Percentiles rank a stretch among this genome's conserved stretches.
Evolutionary conservation across 495 filamentous ascomycete genomes (phyloP).

Genomic region (Barbatosphaeria neglecta): DNA sequence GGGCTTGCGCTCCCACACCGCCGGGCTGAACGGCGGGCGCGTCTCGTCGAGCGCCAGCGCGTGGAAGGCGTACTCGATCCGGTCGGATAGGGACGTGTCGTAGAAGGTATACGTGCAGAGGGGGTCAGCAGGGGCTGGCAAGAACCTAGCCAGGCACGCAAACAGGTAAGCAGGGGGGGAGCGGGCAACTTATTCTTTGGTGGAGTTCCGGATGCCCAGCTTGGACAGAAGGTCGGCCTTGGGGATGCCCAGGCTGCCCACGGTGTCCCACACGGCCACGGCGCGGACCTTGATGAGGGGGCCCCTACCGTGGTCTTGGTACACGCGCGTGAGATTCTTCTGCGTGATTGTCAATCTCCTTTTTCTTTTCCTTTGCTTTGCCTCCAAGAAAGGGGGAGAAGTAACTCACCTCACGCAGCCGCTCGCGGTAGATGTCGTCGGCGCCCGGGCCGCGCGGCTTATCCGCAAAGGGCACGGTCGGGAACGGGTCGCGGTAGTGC

Average conservation of each 20-base stretch:
- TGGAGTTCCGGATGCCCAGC: constrained; percentile 31
- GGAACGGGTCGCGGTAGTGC: constrained; percentile 42
- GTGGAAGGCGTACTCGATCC: constrained; percentile 59
- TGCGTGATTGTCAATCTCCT: constrained; percentile 22
- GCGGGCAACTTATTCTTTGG: constrained; percentile 34
- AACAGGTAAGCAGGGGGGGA: not conserved
- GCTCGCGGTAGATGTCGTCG: constrained; percentile 16
- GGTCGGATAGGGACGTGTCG: constrained; percentile 44
- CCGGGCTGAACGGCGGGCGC: constrained; percentile 50
- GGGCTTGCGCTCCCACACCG: constrained; percentile 43
- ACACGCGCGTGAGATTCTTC: constrained; percentile 25
- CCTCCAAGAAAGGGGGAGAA: not conserved
- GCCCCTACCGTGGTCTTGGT: constrained; percentile 18
- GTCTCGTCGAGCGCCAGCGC: constrained; percentile 63
- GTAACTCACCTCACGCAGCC: constrained; percentile 22
- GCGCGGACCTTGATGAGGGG: constrained; percentile 35
- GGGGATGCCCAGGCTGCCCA: constrained; percentile 45
- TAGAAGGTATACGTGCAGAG: constrained; percentile 37
- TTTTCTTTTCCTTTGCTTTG: not conserved
- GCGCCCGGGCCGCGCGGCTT: constrained; percentile 40
- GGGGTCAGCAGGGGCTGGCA: not conserved
- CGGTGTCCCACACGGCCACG: constrained; percentile 49
- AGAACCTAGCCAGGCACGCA: no score
- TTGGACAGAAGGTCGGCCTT: constrained; percentile 21
- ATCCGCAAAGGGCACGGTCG: constrained; percentile 43